phyloP scores from a whole-genome alignment of 768 basidiomycete genomes.

The Kwoniella botswanensis region DNA sequence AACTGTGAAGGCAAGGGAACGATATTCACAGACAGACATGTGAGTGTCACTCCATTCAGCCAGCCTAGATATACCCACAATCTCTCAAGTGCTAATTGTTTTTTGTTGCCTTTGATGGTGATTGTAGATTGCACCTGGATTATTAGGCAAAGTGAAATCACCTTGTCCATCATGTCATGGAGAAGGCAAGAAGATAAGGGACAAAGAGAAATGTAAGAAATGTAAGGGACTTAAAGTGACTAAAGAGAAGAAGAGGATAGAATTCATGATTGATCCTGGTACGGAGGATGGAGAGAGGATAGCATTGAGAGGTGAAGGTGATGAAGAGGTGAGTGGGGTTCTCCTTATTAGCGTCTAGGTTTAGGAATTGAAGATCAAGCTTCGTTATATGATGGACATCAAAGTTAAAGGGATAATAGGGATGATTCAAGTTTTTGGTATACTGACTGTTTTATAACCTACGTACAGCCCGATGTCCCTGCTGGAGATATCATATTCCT shows the following conservation, averaged over 20 bases:
- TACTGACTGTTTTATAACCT: neutral
- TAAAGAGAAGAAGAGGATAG: conserved; percentile 86
- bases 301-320: conserved; percentile 87
- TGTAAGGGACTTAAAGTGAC: conserved; percentile 86
- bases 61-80: neutral
- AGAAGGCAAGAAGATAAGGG: conserved; percentile 43
- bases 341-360: neutral
- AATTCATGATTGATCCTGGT: conserved; percentile 83
- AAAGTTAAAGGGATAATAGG: too few relatives aligned
- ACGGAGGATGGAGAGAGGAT: conserved; percentile 83
- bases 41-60: conserved; percentile 32
- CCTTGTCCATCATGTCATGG: conserved; percentile 59
- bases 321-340: conserved; percentile 72
- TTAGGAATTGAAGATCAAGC: neutral
- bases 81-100: neutral
- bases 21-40: conserved; percentile 55
- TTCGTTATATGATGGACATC: too few relatives aligned
- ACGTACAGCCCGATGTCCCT: conserved; percentile 74
- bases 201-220: conserved; percentile 66
- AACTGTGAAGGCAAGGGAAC: conserved; percentile 80
- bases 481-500: conserved; percentile 91
- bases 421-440: neutral
- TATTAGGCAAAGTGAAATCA: conserved; percentile 56
- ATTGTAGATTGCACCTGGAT: conserved; percentile 51
- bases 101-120: neutral